Evolutionary conservation across 2,329 filamentous ascomycete genomes (phyloP).

Genomic region (Trichoderma aggressivum): DNA sequence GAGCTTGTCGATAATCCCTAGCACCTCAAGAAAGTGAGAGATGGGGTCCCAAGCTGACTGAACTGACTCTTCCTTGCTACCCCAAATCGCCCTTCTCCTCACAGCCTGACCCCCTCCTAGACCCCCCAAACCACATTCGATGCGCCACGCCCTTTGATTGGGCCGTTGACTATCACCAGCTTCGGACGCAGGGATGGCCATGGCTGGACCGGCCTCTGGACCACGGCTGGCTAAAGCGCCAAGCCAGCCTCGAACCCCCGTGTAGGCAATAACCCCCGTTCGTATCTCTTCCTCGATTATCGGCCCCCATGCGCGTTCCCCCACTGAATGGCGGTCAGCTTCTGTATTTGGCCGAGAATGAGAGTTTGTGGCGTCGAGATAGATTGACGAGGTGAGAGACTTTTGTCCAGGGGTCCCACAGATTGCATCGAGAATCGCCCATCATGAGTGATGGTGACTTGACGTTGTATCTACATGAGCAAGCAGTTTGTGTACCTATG

Average conservation of each 20-base stretch:
- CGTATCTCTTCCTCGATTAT: not conserved
- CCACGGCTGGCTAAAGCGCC: not conserved
- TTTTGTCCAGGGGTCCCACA: not conserved
- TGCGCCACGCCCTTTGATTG: not conserved
- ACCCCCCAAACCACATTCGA: not conserved
- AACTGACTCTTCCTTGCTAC: not conserved
- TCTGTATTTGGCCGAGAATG: slow-evolving; percentile 15
- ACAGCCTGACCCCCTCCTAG: not conserved
- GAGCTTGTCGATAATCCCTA: not conserved
- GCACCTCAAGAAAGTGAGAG: not conserved
- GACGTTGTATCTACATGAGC: not conserved
- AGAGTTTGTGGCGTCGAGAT: not conserved
- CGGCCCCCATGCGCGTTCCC: not conserved
- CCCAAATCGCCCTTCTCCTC: not conserved
- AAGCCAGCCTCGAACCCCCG: not conserved
- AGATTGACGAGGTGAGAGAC: not conserved
- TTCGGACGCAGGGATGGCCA: not conserved
- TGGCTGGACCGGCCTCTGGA: not conserved
- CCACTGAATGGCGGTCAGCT: slow-evolving; percentile 10
- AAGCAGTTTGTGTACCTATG: not conserved
- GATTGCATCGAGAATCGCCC: not conserved
- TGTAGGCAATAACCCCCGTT: not conserved
- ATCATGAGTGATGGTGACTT: not conserved
- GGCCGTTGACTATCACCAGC: not conserved
- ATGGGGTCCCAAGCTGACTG: not conserved